phyloP scores from a whole-genome alignment of 2,329 filamentous ascomycete species.

The Escovopsis sp. region DNA sequence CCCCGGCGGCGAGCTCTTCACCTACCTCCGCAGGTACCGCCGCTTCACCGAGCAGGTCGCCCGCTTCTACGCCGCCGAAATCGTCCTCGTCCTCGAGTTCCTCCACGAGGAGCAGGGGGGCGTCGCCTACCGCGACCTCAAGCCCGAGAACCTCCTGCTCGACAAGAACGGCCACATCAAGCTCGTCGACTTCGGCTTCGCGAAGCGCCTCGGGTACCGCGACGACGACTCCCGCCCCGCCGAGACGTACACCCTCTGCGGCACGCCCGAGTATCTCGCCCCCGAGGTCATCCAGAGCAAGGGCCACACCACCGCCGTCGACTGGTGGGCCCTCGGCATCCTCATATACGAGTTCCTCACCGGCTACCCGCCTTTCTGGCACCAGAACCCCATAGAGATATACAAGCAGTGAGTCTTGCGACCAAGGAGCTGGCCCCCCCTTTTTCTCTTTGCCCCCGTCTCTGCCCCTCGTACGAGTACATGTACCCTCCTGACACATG shows the following conservation, averaged over 20 bases:
- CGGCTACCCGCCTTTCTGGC: conserved; percentile 76
- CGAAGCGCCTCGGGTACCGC: conserved; percentile 53
- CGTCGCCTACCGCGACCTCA: conserved; percentile 67
- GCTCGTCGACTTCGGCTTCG: conserved; percentile 74
- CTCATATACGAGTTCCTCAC: conserved; percentile 74
- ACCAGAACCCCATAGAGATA: conserved; percentile 74
- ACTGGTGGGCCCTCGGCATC: conserved; percentile 81
- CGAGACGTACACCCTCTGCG: conserved; percentile 72
- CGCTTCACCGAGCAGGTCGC: conserved; percentile 67
- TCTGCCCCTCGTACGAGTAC: too few species aligned
- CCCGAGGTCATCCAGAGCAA: conserved; percentile 77
- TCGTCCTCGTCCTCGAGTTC: conserved; percentile 67
- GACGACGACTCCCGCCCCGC: conserved; percentile 29
- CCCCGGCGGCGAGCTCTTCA: conserved; percentile 73
- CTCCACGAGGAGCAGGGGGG: conserved; percentile 64
- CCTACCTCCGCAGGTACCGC: conserved; percentile 60
- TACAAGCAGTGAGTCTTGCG: conserved; percentile 50
- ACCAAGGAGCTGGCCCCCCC: too few species aligned
- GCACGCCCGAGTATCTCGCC: conserved; percentile 70
- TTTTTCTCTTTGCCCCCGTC: too few species aligned
- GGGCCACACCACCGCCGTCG: conserved; percentile 59
- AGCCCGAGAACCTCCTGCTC: conserved; percentile 69
- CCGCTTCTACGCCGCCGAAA: conserved; percentile 72
- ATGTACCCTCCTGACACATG: too few species aligned
- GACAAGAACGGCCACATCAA: conserved; percentile 68